phyloP scores from a whole-genome alignment of 2,329 filamentous ascomycete species.

The Trichoderma polysporum region DNA sequence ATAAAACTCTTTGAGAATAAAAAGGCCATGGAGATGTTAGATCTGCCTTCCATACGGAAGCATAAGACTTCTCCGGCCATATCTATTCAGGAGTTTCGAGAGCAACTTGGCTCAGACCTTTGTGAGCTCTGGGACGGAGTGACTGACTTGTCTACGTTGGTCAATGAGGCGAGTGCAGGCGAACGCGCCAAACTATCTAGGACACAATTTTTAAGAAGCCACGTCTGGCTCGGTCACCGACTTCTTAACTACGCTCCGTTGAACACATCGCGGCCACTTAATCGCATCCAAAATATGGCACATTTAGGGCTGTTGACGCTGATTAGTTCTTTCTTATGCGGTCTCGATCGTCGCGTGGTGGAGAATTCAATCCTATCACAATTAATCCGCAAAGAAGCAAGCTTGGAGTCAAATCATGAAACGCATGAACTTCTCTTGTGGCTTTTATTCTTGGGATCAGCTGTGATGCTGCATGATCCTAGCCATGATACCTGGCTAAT shows the following conservation, averaged over 20 bases:
- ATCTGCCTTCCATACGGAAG: neutral
- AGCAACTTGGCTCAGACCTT: neutral
- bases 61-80: neutral
- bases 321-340: neutral
- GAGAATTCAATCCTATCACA: neutral
- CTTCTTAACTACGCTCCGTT: neutral
- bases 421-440: neutral
- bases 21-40: neutral
- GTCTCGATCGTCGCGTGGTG: neutral
- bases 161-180: neutral
- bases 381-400: neutral
- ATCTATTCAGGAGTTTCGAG: neutral
- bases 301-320: neutral
- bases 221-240: neutral
- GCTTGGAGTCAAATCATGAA: neutral
- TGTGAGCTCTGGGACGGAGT: neutral
- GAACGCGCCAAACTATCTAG: neutral
- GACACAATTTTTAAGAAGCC: neutral
- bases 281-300: neutral
- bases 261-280: neutral
- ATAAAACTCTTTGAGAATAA: neutral
- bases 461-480: neutral
- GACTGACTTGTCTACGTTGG: neutral
- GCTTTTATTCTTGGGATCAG: neutral
- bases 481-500: neutral